Conservation (phyloP, 768 basidiomycete species). For the Pleurotus ostreatus region DNA sequence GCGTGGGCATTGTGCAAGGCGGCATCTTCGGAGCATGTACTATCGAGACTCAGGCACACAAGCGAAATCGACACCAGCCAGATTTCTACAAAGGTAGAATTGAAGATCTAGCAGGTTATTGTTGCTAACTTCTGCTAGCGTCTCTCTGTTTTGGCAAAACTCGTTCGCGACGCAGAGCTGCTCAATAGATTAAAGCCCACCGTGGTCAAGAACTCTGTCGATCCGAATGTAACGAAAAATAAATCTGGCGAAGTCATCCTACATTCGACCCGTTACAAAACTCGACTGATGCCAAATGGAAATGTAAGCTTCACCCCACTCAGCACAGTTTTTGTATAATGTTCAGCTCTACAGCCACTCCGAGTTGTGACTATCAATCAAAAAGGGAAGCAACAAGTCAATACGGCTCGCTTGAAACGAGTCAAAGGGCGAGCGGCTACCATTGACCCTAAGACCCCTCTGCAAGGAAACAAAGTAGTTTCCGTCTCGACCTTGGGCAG, state of each 20-base stretch:
- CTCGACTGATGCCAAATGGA: conserved; percentile 29
- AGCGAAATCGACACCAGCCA: conserved; percentile 21
- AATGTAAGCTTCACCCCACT: neutral
- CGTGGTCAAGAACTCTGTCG: conserved; percentile 43
- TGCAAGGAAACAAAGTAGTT: conserved; percentile 24
- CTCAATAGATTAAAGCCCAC: conserved; percentile 40
- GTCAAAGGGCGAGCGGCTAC: conserved; percentile 36
- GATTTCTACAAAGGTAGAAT: conserved; percentile 20
- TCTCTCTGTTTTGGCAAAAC: conserved; percentile 32
- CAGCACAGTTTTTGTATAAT: neutral
- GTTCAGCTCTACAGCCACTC: conserved; percentile 13
- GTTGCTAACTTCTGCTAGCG: conserved; percentile 23
- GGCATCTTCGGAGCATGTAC: conserved; percentile 6
- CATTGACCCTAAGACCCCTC: conserved; percentile 21
- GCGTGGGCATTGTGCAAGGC: conserved; percentile 44
- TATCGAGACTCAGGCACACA: neutral
- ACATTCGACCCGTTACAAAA: conserved; percentile 37
- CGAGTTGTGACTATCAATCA: conserved; percentile 16
- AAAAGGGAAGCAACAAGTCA: conserved; percentile 6
- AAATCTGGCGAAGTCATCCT: conserved; percentile 29
- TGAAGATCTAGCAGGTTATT: neutral
- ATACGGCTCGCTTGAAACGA: conserved; percentile 19
- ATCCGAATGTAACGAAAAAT: conserved; percentile 15
- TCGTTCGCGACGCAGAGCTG: conserved; percentile 33
- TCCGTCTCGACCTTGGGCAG: conserved; percentile 42